Conservation (phyloP, 164 flowering plant species). For the Hamamelis virginiana region DNA sequence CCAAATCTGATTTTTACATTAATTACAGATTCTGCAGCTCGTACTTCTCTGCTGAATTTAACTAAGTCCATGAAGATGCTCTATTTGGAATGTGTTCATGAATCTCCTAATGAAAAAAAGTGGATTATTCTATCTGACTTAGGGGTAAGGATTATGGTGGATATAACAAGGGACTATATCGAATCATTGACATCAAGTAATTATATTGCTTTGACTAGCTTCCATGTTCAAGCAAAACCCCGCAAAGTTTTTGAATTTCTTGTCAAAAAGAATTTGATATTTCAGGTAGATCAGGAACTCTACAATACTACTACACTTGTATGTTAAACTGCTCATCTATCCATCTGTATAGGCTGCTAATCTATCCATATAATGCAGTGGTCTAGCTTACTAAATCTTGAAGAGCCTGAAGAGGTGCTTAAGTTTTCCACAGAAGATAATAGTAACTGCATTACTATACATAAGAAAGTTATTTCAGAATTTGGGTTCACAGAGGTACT, state of each 20-base stretch:
- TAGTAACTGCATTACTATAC: constrained; percentile 2
- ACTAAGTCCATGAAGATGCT: background rate
- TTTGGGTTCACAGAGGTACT: background rate
- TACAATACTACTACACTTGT: background rate
- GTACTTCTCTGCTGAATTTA: background rate
- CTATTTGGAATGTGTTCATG: background rate
- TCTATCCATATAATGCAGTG: background rate
- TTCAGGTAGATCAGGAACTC: background rate
- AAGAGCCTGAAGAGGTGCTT: background rate
- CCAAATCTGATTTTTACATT: background rate
- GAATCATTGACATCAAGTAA: background rate
- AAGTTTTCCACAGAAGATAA: background rate
- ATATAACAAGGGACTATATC: background rate
- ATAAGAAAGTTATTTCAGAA: background rate
- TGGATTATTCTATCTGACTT: background rate
- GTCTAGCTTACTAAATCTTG: background rate
- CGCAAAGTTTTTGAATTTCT: background rate
- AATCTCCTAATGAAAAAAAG: background rate
- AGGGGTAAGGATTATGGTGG: background rate
- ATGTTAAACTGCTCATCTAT: background rate
- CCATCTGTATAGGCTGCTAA: background rate
- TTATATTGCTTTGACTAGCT: background rate
- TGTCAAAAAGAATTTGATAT: background rate
- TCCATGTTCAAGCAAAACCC: constrained; percentile 9
- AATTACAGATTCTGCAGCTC: background rate